Evolutionary conservation across 23 red algal genomes (phyloP), one percentile per base, ranked within the genome.

Genomic region (Gracilariopsis chorda): DNA sequence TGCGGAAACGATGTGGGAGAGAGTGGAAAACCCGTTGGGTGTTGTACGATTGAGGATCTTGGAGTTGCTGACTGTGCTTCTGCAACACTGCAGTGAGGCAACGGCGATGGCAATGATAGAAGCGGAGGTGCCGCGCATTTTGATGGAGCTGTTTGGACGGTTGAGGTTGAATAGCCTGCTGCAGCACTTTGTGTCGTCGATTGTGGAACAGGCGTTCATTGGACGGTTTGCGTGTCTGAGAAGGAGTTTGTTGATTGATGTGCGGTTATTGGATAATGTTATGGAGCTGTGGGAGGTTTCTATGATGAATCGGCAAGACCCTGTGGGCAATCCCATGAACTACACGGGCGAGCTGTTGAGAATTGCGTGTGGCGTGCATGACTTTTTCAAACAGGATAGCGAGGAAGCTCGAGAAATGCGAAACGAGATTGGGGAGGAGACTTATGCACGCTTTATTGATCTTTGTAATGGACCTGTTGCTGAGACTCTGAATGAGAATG

Each of bases 1-100:
- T 24, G 91, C 87, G 59, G 29, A 87, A 14, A 94, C 91, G 0
- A 94, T 94, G 91, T 94, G 91, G 91, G 80, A 79, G 24, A 84
- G 51, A 47, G 91, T 94, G 19, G 51, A 69, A 8, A 80, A 76
- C 19, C 91, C 91, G 7, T 73, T 94, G 2, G 91, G 91, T 13
- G 69, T 94, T 36, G 82, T 86, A 2, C 67, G 91, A 34, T 61
- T 94, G 24, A 94, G 87, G 57, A 94, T 94, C 77, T 78, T 94
- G 80, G 91, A 94, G 73, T 48, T 94, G 7, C 47, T 94, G 6
- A 57, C 87, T 28, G 78, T 94, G 21, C 71, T 94, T 28, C 57
- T 94, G 40, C 91, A 94, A 25, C 82, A 86, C 48, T 84, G 91
- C 29, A 80, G 69, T 24, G 79, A 94, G 12, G 81, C 44, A 30